phyloP scores from a whole-genome alignment of 306 rosid species.

The Psophocarpus tetragonolobus region DNA sequence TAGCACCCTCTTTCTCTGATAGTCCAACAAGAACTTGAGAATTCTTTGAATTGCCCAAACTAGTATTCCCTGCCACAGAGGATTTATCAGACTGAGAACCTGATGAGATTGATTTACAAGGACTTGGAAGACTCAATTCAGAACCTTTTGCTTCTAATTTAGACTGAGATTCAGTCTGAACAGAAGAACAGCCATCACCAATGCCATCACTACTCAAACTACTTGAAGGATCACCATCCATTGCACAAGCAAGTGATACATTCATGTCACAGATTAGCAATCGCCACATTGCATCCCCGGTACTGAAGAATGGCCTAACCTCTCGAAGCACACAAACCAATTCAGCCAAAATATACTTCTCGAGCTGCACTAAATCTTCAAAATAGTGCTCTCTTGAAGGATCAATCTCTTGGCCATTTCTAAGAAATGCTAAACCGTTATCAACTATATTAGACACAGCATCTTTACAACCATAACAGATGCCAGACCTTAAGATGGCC shows the following conservation, averaged over 20 bases:
- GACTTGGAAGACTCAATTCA: conserved; percentile 57
- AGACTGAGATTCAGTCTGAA: conserved; percentile 47
- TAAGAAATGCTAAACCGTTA: conserved; percentile 69
- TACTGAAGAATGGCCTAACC: conserved; percentile 84
- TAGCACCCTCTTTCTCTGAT: conserved; percentile 50
- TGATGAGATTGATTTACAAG: conserved; percentile 46
- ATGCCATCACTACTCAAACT: conserved; percentile 46
- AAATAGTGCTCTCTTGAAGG: conserved; percentile 74
- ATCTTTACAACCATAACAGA: conserved; percentile 87
- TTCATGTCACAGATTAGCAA: conserved; percentile 85
- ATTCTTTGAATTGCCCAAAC: conserved; percentile 40
- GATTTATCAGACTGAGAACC: conserved; percentile 52
- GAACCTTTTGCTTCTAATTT: conserved; percentile 56
- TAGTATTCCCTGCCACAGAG: conserved; percentile 41
- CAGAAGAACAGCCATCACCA: conserved; percentile 45
- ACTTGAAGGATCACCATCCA: conserved; percentile 60
- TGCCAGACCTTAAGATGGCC: conserved; percentile 80
- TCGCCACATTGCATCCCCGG: conserved; percentile 97
- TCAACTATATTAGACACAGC: conserved; percentile 80
- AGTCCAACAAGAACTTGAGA: conserved; percentile 45
- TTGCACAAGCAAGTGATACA: conserved; percentile 85
- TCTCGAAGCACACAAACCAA: conserved; percentile 87
- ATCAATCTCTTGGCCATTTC: conserved; percentile 75
- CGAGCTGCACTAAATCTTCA: conserved; percentile 81
- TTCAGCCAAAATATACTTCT: conserved; percentile 84